These are phyloP conservation scores for Myochromella boudieri DNA, from an alignment of 768 basidiomycete genomes.

Conservation along the genomic window DNA sequence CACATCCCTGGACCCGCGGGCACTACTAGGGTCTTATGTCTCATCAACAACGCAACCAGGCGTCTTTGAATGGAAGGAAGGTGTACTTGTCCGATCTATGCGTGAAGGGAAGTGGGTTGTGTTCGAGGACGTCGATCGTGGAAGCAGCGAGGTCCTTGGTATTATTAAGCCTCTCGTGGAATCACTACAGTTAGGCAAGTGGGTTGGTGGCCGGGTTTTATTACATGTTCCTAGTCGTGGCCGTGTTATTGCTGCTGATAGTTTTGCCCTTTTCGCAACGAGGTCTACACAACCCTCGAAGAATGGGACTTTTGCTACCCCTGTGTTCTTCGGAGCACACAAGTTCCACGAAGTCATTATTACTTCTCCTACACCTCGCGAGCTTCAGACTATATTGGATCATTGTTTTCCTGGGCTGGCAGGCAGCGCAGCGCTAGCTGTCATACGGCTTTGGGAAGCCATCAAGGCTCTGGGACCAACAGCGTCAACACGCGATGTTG, in stretches of 20 bases:
- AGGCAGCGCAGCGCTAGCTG: conserved; percentile 40
- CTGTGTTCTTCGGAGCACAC: conserved; percentile 83
- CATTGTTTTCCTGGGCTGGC: conserved; percentile 65
- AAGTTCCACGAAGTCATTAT: conserved; percentile 77
- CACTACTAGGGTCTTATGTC: conserved; percentile 89
- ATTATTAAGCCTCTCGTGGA: conserved; percentile 84
- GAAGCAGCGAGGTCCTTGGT: conserved; percentile 85
- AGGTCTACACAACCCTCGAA: conserved; percentile 59
- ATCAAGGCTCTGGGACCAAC: conserved; percentile 52
- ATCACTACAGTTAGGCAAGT: conserved; percentile 64
- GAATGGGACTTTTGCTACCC: conserved; percentile 46
- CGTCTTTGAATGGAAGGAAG: conserved; percentile 95
- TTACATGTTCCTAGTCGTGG: conserved; percentile 77
- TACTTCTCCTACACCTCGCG: conserved; percentile 57
- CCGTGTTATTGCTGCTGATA: conserved; percentile 69
- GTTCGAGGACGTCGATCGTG: conserved; percentile 90
- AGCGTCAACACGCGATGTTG: conserved; percentile 59
- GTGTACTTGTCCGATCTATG: conserved; percentile 87
- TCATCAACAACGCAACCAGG: conserved; percentile 84
- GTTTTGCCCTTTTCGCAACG: conserved; percentile 89
- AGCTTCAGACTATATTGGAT: conserved; percentile 70
- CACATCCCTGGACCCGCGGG: conserved; percentile 91
- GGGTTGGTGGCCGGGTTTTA: conserved; percentile 70
- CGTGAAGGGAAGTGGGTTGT: conserved; percentile 91
- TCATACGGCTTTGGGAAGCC: conserved; percentile 71